Evolutionary conservation across 2,329 filamentous ascomycete genomes (phyloP), one percentile per base, ranked within the genome.

Genomic region (Metarhizium guizhouense): DNA sequence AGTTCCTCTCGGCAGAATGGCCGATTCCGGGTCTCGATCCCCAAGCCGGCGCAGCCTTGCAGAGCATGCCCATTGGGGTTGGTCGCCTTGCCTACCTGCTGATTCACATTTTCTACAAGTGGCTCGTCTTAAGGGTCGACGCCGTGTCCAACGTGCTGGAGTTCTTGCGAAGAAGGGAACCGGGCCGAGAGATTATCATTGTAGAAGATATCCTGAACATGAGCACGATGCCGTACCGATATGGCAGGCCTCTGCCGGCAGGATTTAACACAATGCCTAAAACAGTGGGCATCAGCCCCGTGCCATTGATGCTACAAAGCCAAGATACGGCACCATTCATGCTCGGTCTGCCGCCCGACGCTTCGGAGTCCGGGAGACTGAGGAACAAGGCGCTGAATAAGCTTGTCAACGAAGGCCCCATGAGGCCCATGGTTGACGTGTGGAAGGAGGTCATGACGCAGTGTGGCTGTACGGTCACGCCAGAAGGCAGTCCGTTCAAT

Each of bases 271-370:
- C 47, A 53, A 60, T 50, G 60, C 62, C 43, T 16, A 58, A 57
- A 42, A 64, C 59, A 10, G 66, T 73, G n/a, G 68, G 65, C 4
- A 63, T 73, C 20, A 67, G 65, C 30, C 59, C 68, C 3, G 59
- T 66, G 18, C 65, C 69, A 2, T 55, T 72, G 7, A 48, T 63
- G 29, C 50, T 70, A 6, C 57, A 61, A 3, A 70, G 68, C 51
- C 60, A 64, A 42, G 68, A 72, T 55, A 64, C 62, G 3, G 66
- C 65, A 1, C 67, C 68, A 0, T 64, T 67, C 34, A 63, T 67
- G 1, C 58, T 64, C 1, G 67, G 67, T 2, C 47, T 72, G 11
- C 68, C 62, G 4, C 67, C 66, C 1, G 65, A 68, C 47, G 56
- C 56, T 5, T 63, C 63, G 2, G 62, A 59, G 8, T 67, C 69